Percentiles rank a stretch among this genome's conserved stretches.
phyloP scores from a whole-genome alignment of 2,329 filamentous ascomycete species.

The Ophiostoma sp. region DNA sequence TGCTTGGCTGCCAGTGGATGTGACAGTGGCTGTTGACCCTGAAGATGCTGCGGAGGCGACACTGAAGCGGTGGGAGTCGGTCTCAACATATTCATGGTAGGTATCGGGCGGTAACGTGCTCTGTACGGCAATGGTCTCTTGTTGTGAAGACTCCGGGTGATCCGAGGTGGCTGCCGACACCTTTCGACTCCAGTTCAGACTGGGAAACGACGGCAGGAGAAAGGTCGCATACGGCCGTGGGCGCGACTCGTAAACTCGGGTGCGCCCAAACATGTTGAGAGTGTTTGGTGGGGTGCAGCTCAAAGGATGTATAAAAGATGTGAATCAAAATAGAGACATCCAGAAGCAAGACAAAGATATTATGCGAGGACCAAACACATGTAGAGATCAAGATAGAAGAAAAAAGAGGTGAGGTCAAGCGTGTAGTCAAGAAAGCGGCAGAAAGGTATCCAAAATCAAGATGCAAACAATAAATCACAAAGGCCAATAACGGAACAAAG shows the following conservation, averaged over 20 bases:
- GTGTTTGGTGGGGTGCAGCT: not conserved
- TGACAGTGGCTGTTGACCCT: conserved; percentile 11
- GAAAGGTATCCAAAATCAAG: not conserved
- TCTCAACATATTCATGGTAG: not conserved
- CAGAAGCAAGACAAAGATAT: not conserved
- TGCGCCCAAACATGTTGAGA: not conserved
- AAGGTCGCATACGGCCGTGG: conserved; percentile 32
- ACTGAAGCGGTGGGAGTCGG: conserved; percentile 4
- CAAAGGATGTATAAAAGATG: not conserved
- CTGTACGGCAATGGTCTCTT: not conserved
- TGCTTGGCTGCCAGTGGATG: not conserved
- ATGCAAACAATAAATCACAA: not conserved
- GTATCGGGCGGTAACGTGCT: not conserved
- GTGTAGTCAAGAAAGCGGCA: not conserved
- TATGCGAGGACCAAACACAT: not conserved
- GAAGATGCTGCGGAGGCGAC: conserved; percentile 16
- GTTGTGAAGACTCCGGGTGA: not conserved
- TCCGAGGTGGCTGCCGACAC: conserved; percentile 2
- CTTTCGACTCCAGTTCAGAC: conserved; percentile 29
- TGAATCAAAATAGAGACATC: not conserved
- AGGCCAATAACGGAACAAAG: not conserved
- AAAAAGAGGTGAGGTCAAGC: not conserved
- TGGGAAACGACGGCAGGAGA: conserved; percentile 34
- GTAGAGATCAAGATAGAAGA: not conserved
- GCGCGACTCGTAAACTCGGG: not conserved